phyloP scores from a whole-genome alignment of 1,284 basidiomycete species.

The Ceratorhiza oryzae-sativae region DNA sequence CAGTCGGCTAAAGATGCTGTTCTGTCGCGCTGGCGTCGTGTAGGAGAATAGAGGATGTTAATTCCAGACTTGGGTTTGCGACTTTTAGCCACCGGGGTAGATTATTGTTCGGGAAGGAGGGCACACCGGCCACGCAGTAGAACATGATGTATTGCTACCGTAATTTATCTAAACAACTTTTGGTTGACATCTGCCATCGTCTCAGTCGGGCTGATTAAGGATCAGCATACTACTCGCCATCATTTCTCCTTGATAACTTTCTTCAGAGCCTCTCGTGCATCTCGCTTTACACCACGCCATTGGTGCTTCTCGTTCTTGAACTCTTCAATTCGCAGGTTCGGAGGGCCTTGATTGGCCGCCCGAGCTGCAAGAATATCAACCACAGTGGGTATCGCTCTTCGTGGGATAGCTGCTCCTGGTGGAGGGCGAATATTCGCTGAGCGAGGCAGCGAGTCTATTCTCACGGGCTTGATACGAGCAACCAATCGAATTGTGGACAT shows the following conservation, averaged over 20 bases:
- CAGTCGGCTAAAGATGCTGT: background rate
- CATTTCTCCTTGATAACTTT: constrained; percentile 38
- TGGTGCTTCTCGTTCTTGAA: constrained; percentile 37
- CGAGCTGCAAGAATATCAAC: background rate
- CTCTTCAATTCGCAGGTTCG: constrained; percentile 41
- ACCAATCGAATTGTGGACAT: constrained; percentile 16
- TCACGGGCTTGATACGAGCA: constrained; percentile 31
- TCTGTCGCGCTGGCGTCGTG: too few species aligned
- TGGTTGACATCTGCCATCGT: background rate
- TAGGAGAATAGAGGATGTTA: constrained; percentile 81
- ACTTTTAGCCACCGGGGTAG: constrained; percentile 70
- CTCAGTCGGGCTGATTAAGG: too few species aligned
- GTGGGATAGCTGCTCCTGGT: constrained; percentile 1
- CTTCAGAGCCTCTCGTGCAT: constrained; percentile 36
- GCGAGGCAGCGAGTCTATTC: constrained; percentile 1
- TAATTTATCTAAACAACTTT: background rate
- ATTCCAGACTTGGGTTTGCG: constrained; percentile 74
- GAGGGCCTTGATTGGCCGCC: background rate
- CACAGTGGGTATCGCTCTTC: background rate
- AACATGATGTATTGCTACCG: background rate
- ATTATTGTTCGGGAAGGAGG: constrained; percentile 45
- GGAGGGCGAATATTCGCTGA: constrained; percentile 10
- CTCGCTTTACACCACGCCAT: constrained; percentile 39
- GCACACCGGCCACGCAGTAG: constrained; percentile 2
- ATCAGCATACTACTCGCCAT: constrained; percentile 13